A percentile compares a stretch with the other conserved stretches of the same genome.
Evolutionary conservation across 306 rosid genomes (phyloP).

Genomic region (Malus fusca): DNA sequence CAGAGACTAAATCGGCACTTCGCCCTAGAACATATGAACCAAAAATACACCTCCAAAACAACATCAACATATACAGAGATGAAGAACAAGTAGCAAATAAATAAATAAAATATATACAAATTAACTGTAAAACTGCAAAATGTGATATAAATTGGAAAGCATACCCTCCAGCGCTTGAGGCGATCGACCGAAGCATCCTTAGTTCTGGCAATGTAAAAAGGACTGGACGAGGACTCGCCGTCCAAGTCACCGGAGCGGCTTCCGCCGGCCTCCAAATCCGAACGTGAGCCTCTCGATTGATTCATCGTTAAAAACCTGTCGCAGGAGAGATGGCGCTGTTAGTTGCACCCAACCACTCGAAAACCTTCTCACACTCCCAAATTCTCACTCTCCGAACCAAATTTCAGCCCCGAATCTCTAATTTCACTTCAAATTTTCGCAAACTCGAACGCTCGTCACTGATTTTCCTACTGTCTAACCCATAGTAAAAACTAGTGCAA

Average conservation of each 20-base stretch:
- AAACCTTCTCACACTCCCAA: neutral
- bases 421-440: neutral
- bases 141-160: neutral
- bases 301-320: slow-evolving; percentile 63
- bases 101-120: neutral
- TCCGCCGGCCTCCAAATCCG: slow-evolving; percentile 58
- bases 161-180: slow-evolving; percentile 89
- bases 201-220: slow-evolving; percentile 67
- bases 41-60: neutral
- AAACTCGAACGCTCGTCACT: neutral
- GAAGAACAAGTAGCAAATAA: neutral
- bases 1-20: no score
- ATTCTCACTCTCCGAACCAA: neutral
- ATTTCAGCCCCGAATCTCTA: neutral
- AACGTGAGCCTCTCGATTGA: slow-evolving; percentile 35
- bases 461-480: neutral
- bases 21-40: neutral
- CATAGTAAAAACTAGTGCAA: neutral
- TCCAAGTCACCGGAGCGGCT: slow-evolving; percentile 31
- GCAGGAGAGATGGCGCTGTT: slow-evolving; percentile 93
- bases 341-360: neutral
- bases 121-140: neutral
- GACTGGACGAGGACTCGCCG: slow-evolving; percentile 21
- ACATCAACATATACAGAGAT: neutral
- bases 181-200: slow-evolving; percentile 73